phyloP scores from a whole-genome alignment of 192 early-diverging fungal genomes.

The Linnemannia exigua region DNA sequence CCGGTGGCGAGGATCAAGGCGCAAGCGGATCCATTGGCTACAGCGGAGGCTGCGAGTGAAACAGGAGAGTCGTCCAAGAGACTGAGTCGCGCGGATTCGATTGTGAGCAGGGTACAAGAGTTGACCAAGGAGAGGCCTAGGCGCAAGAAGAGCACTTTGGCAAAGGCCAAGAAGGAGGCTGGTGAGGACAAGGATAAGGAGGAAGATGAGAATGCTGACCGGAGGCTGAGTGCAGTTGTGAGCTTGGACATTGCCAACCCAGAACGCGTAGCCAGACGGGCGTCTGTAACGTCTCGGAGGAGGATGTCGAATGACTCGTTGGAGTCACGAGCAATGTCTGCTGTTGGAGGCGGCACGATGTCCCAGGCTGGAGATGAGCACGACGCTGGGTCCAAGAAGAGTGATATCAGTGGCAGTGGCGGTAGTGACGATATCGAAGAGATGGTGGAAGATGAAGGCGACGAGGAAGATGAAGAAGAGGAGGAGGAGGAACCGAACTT shows the following conservation, averaged over 20 bases:
- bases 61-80: conserved; percentile 14
- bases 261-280: not conserved
- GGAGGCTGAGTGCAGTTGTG: not conserved
- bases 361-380: not conserved
- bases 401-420: not conserved
- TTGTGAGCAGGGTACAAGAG: conserved; percentile 42
- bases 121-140: conserved; percentile 27
- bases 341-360: not conserved
- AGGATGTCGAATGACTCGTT: conserved; percentile 8
- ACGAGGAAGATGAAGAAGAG: not conserved
- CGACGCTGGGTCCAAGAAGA: not conserved
- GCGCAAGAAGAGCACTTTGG: not conserved
- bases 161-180: not conserved
- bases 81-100: conserved; percentile 52
- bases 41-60: not conserved
- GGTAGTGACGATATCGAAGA: not conserved
- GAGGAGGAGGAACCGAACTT: conserved; percentile 20
- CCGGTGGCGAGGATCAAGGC: not conserved
- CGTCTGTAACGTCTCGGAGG: not conserved
- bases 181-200: not conserved
- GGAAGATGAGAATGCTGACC: not conserved
- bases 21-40: not conserved
- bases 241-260: conserved; percentile 26
- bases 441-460: conserved; percentile 11
- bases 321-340: not conserved